Evolutionary conservation across 306 rosid genomes (phyloP).

Genomic region (Citrullus amarus): DNA sequence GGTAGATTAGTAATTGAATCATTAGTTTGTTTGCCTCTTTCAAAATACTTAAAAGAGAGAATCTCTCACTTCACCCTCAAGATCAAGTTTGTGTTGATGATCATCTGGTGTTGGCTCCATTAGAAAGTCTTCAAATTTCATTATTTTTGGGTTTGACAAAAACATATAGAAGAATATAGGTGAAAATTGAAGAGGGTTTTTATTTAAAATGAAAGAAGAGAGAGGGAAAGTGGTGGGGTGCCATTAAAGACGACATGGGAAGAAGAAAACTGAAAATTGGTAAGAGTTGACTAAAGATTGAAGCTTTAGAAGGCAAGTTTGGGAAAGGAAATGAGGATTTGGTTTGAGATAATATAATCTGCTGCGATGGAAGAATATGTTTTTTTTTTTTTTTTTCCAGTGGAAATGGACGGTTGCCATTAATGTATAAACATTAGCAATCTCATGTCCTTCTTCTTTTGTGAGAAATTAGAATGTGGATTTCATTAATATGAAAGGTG

Average conservation of each 20-base stretch:
- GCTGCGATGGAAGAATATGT: slow-evolving; percentile 28
- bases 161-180: background rate
- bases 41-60: background rate
- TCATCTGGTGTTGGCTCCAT: slow-evolving; percentile 38
- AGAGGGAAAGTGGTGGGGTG: slow-evolving; percentile 18
- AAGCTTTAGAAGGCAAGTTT: background rate
- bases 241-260: slow-evolving; percentile 19
- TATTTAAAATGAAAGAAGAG: background rate
- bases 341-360: background rate
- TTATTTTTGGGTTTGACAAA: slow-evolving; percentile 5
- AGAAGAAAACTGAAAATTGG: background rate
- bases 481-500: background rate
- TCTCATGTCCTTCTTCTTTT: background rate
- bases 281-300: background rate
- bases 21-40: background rate
- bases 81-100: slow-evolving; percentile 37
- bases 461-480: slow-evolving; percentile 1
- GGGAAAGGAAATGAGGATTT: background rate
- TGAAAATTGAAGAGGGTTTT: background rate
- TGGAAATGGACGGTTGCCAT: slow-evolving; percentile 14
- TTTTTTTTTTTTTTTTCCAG: background rate
- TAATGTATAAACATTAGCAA: background rate
- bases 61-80: slow-evolving; percentile 49
- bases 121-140: slow-evolving; percentile 83
- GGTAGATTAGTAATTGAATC: background rate